Percentiles rank a stretch among this genome's conserved stretches.
Conservation (phyloP, 169 alveolate species). For the Toxoplasma gondii region DNA sequence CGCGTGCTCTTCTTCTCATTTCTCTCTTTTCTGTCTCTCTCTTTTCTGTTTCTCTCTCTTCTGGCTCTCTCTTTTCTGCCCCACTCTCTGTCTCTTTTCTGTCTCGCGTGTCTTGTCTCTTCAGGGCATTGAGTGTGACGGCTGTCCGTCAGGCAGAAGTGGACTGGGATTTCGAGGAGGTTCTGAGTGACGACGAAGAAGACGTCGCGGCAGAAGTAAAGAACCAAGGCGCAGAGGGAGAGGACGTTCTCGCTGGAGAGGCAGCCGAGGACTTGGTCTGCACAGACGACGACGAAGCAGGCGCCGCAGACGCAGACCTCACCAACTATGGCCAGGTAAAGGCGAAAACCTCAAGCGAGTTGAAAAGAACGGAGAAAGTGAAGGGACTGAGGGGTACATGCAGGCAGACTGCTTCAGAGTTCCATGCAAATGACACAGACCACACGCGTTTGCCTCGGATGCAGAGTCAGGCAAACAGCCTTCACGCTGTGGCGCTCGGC, state of each 20-base stretch:
- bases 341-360: too few relatives aligned
- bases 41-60: too few relatives aligned
- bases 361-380: not conserved
- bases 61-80: too few relatives aligned
- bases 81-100: not conserved
- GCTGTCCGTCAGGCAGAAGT: conserved; percentile 57
- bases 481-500: too few relatives aligned
- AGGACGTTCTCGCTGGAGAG: not conserved
- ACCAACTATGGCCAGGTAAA: conserved; percentile 42
- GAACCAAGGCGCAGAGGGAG: conserved; percentile 41
- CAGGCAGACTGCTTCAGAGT: too few relatives aligned
- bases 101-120: not conserved
- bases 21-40: too few relatives aligned
- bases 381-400: not conserved
- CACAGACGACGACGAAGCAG: conserved; percentile 39
- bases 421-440: too few relatives aligned
- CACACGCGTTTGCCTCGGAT: too few relatives aligned
- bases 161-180: conserved; percentile 66
- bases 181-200: conserved; percentile 67
- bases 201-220: conserved; percentile 58
- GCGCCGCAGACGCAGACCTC: conserved; percentile 8
- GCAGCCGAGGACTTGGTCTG: conserved; percentile 43
- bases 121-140: conserved; percentile 58
- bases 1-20: too few relatives aligned
- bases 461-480: too few relatives aligned